Base-by-base conservation (phyloP, 2,329 filamentous ascomycete species). In the Neopestalotiopsis clavispora region DNA sequence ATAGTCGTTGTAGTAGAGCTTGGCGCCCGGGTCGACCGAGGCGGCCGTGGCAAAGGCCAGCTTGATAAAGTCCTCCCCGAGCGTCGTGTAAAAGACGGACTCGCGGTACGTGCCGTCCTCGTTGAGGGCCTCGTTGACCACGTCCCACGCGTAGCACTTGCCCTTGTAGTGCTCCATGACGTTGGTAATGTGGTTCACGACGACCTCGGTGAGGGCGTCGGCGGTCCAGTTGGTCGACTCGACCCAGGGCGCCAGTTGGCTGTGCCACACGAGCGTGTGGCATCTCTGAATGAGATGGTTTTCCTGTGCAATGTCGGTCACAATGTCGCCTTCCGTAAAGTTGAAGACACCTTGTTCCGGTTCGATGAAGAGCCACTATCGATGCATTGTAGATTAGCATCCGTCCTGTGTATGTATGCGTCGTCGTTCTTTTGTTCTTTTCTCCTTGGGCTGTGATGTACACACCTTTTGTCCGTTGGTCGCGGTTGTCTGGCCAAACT, bases 401-500 rank as follows among this genome's bases (percentile, higher is more conserved):
- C 13, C 20, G 17, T 30, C 4, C 23, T 28, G 23, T 28, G 23
- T 28, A 28, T 28, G 3, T 28, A 28, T 28, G 23, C 23, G 23
- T 17, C 20, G 17, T 3, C 14, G 23, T 14, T 6, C n/a, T 5
- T 13, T 23, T 10, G 20, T 17, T 2, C 6, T 17, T 59, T 30
- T 57, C 12, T 23, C 13, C 49, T 9, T 10, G 17, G 34, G 34
- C 10, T 38, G 10, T 10, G 6, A 38, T 38, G 10, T 38, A 57
- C 72, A 6, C 30, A 79, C 78, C 83, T 87, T 83, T 72, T 89
- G 86, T 10, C 85, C 84, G 74, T 91, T 91, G 65, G 85, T 86
- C 0, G 89, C 87, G 0, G 89, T 91, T 20, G 89, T 84, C 74
- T 89, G 86, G 38, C 88, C 89, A 74, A 91, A 92, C 72, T 90